Conservation (phyloP, 306 rosid genomes). For the Citrullus mucosospermus region DNA sequence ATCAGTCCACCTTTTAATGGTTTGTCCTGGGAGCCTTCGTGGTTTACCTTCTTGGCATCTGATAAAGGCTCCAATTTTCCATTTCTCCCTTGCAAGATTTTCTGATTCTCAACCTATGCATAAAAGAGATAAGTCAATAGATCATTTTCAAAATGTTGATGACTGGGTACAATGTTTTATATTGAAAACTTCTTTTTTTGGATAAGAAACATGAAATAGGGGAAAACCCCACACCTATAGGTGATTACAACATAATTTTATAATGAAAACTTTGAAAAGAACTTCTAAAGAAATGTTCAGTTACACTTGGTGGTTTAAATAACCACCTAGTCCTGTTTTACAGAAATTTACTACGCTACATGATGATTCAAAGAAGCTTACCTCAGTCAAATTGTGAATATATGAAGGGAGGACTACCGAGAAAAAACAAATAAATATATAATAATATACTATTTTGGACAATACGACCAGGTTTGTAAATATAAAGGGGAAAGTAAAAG, state of each 20-base stretch:
- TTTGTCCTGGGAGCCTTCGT: constrained; percentile 17
- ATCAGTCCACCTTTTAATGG: constrained; percentile 13
- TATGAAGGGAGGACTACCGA: background rate
- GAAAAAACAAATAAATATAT: background rate
- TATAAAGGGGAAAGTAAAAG: background rate
- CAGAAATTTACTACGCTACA: background rate
- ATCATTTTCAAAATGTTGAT: background rate
- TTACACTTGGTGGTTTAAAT: background rate
- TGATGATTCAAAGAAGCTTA: background rate
- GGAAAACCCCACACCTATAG: too few relatives aligned
- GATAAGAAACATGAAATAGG: too few relatives aligned
- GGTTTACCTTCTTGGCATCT: constrained; percentile 25
- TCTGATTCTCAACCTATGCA: constrained; percentile 74
- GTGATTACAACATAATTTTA: background rate
- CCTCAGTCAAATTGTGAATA: background rate
- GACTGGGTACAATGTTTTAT: background rate
- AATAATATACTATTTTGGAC: background rate
- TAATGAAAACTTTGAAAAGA: background rate
- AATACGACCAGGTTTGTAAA: background rate
- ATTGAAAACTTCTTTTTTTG: background rate
- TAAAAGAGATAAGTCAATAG: background rate
- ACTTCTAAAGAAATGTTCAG: background rate
- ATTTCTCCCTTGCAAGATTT: constrained; percentile 47
- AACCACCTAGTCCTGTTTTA: background rate
- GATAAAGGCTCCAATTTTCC: constrained; percentile 29